phyloP scores from a whole-genome alignment of 1,284 basidiomycete species.

The Ganoderma sp. region DNA sequence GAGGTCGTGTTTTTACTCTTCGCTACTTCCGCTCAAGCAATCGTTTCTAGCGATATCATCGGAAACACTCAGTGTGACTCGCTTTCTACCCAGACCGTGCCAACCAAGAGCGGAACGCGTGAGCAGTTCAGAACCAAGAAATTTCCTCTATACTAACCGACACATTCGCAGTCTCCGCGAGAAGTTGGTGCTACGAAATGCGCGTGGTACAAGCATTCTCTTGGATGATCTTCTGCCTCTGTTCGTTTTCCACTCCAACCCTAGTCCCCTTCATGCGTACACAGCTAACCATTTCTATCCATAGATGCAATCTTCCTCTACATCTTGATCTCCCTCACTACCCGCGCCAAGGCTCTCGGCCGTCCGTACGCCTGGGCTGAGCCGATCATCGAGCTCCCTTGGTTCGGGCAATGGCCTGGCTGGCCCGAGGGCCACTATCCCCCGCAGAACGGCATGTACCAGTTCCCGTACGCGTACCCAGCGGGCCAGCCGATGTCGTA shows the following conservation, averaged over 20 bases:
- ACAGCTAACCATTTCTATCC: slow-evolving; percentile 17
- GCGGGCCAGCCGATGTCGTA: slow-evolving; percentile 34
- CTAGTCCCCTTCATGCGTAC: not conserved
- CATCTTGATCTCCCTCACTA: slow-evolving; percentile 50
- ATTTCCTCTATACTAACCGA: slow-evolving; percentile 3
- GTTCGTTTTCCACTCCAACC: slow-evolving; percentile 45
- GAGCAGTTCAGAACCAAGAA: slow-evolving; percentile 34
- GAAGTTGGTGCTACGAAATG: slow-evolving; percentile 75
- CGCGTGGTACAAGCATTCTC: slow-evolving; percentile 79
- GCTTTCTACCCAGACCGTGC: slow-evolving; percentile 50
- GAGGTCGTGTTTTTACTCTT: slow-evolving; percentile 34
- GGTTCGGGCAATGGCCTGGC: slow-evolving; percentile 58
- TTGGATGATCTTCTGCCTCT: slow-evolving; percentile 71
- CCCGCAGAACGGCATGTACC: slow-evolving; percentile 28
- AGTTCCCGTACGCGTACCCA: slow-evolving; percentile 36
- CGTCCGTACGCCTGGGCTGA: slow-evolving; percentile 54
- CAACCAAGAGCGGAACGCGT: slow-evolving; percentile 64
- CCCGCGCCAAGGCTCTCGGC: slow-evolving; percentile 51
- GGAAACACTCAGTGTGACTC: slow-evolving; percentile 68
- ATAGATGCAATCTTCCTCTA: slow-evolving; percentile 52
- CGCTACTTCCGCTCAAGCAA: slow-evolving; percentile 9
- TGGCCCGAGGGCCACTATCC: slow-evolving; percentile 39
- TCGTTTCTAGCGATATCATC: slow-evolving; percentile 65
- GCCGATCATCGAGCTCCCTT: slow-evolving; percentile 56
- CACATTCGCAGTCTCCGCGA: slow-evolving; percentile 54